Evolutionary conservation across 495 filamentous ascomycete genomes (phyloP).

Genomic region (Aspergillus hancockii): DNA sequence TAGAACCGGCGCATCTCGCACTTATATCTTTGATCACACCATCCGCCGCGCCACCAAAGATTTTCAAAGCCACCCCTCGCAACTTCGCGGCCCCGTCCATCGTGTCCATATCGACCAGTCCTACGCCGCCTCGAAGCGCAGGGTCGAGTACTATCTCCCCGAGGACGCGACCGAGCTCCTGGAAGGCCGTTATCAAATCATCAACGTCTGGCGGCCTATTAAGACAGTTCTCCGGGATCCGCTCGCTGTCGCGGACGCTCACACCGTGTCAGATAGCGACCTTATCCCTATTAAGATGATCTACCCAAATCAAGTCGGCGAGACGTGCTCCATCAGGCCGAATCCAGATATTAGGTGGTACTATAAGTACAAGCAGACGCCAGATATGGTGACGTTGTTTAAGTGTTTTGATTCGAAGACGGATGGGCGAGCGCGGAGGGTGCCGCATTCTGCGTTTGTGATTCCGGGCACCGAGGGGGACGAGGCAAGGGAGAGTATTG

Average conservation of each 20-base stretch:
- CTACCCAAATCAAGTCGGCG: conserved; percentile 50
- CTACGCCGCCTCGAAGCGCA: conserved; percentile 55
- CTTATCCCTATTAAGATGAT: conserved; percentile 49
- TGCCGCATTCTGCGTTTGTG: conserved; percentile 65
- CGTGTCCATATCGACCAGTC: conserved; percentile 75
- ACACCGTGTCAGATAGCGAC: conserved; percentile 46
- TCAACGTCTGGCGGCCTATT: conserved; percentile 81
- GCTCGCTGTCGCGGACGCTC: conserved; percentile 58
- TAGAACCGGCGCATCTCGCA: conserved; percentile 51
- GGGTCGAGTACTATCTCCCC: conserved; percentile 62
- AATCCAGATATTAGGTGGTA: conserved; percentile 50
- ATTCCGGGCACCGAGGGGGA: conserved; percentile 52
- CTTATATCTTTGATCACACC: conserved; percentile 77
- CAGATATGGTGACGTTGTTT: conserved; percentile 64
- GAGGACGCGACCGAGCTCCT: conserved; percentile 62
- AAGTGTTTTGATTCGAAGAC: conserved; percentile 72
- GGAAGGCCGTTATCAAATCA: conserved; percentile 68
- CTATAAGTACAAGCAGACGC: conserved; percentile 53
- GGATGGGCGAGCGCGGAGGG: conserved; percentile 51
- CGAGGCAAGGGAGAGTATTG: conserved; percentile 61
- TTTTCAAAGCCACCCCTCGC: conserved; percentile 14
- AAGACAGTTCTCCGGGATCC: conserved; percentile 63
- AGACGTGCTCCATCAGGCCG: conserved; percentile 45
- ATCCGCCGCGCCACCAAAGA: conserved; percentile 58
- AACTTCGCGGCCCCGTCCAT: conserved; percentile 61